Base-by-base conservation (phyloP, 768 basidiomycete species). In the Mycena crocata region DNA sequence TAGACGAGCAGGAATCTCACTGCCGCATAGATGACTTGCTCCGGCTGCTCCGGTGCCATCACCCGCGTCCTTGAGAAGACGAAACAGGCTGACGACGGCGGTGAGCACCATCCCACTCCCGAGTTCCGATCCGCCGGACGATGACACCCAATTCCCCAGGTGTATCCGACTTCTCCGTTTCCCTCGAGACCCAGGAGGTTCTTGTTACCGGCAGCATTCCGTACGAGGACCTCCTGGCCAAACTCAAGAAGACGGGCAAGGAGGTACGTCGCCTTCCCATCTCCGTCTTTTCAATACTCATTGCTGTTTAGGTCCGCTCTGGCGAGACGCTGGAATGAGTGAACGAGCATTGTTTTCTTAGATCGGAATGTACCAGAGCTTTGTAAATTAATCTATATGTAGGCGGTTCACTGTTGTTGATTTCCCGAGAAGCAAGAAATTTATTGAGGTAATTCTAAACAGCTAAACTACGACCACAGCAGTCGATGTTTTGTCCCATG, bases 221-320 rank as follows among this genome's bases (percentile, higher is more conserved):
- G 21, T 93, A 92, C 75, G 92, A 94, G 0, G 82, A 83, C 3
- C 81, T 95, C 49, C 78, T 87, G 15, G 89, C 81, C 57, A 92
- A 84, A 83, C 94, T 97, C 75, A 87, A 88, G 85, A 96, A 95
- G 87, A 97, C 95, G 13, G 95, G 95, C 69, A 96, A 96, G 80
- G 86, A 93, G 90, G 94, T 93, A 57, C 5, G 80, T 74, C 26
- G 3, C 30, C 48, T 15, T 17, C 17, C 17, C 63, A 30, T 28
- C 23, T 8, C n/a, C 24, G 4, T n/a, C 34, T 40, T 12, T n/a
- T 46, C 26, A 9, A 21, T 51, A 6, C 24, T 71, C 32, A 61
- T 54, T 35, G 39, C 37, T 45, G 42, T 1, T 14, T 55, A 83
- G 82, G 78, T 83, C 49, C 77, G 74, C 50, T 90, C 89, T 58